These are phyloP conservation scores for Tilletiopsis washingtonensis DNA, from an alignment of 1,284 basidiomycete genomes.

Conservation along the genomic window DNA sequence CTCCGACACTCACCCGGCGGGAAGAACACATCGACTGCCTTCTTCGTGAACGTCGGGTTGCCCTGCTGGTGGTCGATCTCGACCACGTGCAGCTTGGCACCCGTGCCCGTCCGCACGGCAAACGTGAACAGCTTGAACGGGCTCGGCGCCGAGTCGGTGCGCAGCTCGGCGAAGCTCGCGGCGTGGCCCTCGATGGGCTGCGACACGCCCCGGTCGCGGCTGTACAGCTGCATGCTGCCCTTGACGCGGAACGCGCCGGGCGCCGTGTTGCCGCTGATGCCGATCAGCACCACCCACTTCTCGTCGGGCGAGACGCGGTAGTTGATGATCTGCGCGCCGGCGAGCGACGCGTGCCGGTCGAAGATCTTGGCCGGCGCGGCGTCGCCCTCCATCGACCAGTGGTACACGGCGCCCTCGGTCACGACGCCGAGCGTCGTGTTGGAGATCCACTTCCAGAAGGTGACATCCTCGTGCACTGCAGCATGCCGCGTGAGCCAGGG, in stretches of 20 bases:
- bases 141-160: constrained; percentile 47
- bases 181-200: constrained; percentile 99
- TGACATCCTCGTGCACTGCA: constrained; percentile 81
- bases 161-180: constrained; percentile 87
- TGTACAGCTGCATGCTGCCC: constrained; percentile 88
- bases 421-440: constrained; percentile 88
- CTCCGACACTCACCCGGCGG: constrained; percentile 56
- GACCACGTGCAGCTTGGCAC: constrained; percentile 97
- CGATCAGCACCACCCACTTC: constrained; percentile 94
- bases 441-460: constrained; percentile 98
- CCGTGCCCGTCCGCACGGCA: constrained; percentile 85
- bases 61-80: constrained; percentile 94
- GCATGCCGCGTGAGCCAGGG: not conserved
- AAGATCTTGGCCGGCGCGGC: constrained; percentile 82
- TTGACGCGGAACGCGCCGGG: constrained; percentile 52
- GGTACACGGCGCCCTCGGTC: constrained; percentile 85
- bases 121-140: constrained; percentile 82
- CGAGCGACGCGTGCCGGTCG: constrained; percentile 89
- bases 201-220: constrained; percentile 78
- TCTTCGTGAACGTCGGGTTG: constrained; percentile 95
- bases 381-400: constrained; percentile 73
- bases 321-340: constrained; percentile 96
- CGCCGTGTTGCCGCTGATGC: constrained; percentile 89
- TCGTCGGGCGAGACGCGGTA: constrained; percentile 87
- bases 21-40: constrained; percentile 99